Evolutionary conservation across 805 yeast species (phyloP), one percentile per base, ranked within the genome.

Genomic region (Maudiozyma serrabonitensis): DNA sequence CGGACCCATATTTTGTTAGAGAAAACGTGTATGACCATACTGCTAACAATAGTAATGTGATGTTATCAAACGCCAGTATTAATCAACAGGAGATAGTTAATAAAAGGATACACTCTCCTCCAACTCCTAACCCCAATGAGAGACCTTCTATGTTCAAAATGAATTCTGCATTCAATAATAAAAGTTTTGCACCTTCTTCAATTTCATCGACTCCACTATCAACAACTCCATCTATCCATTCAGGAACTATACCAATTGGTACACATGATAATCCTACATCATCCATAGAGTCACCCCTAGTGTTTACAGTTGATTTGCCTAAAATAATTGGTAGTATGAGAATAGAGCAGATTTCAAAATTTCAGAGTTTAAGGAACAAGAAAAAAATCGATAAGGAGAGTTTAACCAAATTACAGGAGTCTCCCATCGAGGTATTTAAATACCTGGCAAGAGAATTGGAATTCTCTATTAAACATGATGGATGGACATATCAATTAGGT

Each of bases 361-460:
- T n/a, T 13, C 21, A 21, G 6, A 25, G 6, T 8, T 34, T 18
- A 13, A 18, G 16, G 5, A 23, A 9, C 6, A 49, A 51, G n/a
- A 48, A 45, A 42, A 43, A 51, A 43, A 37, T 50, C 37, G 16
- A 46, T 39, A 23, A 41, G 2, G 43, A 11, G 3, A 23, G 42
- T 19, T 46, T 51, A 11, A 43, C 55, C 1, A 58, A 53, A 16
- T 45, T 55, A 6, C 41, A 56, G 42, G 63, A 61, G 42, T 59
- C 67, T 0, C 69, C 69, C 3, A 60, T 62, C 16, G 62, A 62
- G 43, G 60, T 54, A 2, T 65, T 65, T 48, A 64, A 65, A 47
- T 65, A 61, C 52, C 50, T 65, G 39, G 66, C 67, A 3, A 53
- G 63, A 46, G 67, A 65, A 48, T 50, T 65, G 16, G 61, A 62